These are phyloP conservation scores for Begonia masoniana DNA, from an alignment of 306 rosid species.

Conservation along the genomic window DNA sequence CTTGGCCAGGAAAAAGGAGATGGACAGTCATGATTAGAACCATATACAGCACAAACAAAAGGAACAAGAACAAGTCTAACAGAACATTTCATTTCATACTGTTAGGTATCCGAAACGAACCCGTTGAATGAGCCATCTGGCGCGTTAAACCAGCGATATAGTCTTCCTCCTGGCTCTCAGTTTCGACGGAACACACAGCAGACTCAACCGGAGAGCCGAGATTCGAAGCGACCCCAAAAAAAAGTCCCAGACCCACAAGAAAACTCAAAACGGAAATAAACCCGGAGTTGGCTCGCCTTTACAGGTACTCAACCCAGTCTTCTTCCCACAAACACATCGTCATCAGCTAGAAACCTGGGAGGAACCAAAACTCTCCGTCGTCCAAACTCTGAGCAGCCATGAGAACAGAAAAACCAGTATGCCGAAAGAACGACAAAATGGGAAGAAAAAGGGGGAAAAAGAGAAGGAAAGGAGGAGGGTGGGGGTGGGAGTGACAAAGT, in stretches of 20 bases:
- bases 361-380: slow-evolving; percentile 79
- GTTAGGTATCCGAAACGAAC: slow-evolving; percentile 12
- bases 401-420: slow-evolving; percentile 1
- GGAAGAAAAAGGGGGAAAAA: background rate
- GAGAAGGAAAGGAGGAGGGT: background rate
- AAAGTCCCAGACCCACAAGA: slow-evolving; percentile 14
- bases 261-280: slow-evolving; percentile 23
- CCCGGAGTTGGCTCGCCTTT: background rate
- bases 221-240: slow-evolving; percentile 20
- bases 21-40: background rate
- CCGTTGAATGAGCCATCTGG: slow-evolving; percentile 35
- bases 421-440: background rate
- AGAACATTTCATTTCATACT: slow-evolving; percentile 15
- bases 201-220: slow-evolving; percentile 56
- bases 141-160: slow-evolving; percentile 49
- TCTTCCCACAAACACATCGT: slow-evolving; percentile 10
- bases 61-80: no score
- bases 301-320: background rate
- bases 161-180: slow-evolving; percentile 73
- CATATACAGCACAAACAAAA: no score
- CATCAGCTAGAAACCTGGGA: slow-evolving; percentile 53
- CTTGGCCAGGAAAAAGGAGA: slow-evolving; percentile 11
- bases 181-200: slow-evolving; percentile 41
- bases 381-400: slow-evolving; percentile 34
- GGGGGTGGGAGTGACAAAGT: background rate